Evolutionary conservation across 2,329 filamentous ascomycete species (phyloP), one percentile per base, ranked within the genome.

Genomic region (Acarospora socialis): DNA sequence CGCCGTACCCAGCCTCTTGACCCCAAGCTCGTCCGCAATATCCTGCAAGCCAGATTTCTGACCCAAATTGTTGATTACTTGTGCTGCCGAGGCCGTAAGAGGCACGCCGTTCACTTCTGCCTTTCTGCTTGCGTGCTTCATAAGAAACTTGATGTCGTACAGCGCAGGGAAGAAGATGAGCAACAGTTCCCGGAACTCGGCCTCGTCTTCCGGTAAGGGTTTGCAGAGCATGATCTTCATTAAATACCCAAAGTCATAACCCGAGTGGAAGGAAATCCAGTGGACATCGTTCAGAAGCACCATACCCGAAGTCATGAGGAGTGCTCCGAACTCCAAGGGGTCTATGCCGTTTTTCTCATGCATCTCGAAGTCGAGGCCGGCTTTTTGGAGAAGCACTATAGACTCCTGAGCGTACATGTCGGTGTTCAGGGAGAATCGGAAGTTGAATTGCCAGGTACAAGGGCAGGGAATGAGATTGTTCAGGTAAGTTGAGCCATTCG

Each of bases 401-500:
- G 84, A 94, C 36, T 84, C 80, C 52, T 93, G 80, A 41, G 92
- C 90, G 59, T 92, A 95, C 90, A 98, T 98, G 58, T 98, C 90
- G 22, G 87, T 75, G 44, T 90, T 81, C 7, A 94, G 67, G 2
- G 83, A 90, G 56, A 95, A 98, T 46, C 86, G 79, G 60, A 98
- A 98, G 65, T 98, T 95, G 68, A 98, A 98, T 46, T 94, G 87
- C 90, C 90, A 98, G 12, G 87, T 92, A 51, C 81, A 92, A 10
- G 82, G 87, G 37, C 83, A 75, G 21, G 56, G 55, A n/a, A 64
- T 52, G 33, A 69, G 58, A 41, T 64, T 65, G 40, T 63, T 65
- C 13, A 56, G 58, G 41, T 69, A 67, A 16, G 57, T 55, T 3
- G 34, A 26, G 8, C 28, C 18, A 4, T 16, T 14, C 41, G 61